A percentile compares a stretch with the other conserved stretches of the same genome.
phyloP scores from a whole-genome alignment of 352 stramenopile species.

The Phytophthora idaei region DNA sequence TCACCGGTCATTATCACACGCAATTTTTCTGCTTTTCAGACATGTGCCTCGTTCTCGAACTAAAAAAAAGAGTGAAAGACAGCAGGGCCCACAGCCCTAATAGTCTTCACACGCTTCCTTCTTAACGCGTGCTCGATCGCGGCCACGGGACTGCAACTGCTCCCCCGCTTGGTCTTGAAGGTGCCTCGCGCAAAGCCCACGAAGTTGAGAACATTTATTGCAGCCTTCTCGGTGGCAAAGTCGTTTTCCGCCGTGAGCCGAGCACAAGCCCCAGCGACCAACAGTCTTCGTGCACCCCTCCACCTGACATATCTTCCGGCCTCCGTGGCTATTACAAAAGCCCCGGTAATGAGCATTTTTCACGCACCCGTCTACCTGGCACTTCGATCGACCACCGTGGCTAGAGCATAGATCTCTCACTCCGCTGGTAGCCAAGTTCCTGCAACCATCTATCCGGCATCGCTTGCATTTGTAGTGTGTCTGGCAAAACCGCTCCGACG shows the following conservation, averaged over 20 bases:
- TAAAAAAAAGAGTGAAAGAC: background rate
- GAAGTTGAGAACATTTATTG: slow-evolving; percentile 3
- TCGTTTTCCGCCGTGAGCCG: slow-evolving; percentile 3
- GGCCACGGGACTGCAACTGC: background rate
- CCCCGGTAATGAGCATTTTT: background rate
- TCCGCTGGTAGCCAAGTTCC: slow-evolving; percentile 1
- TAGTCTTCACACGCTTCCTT: background rate
- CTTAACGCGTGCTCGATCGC: background rate
- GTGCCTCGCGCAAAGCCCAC: slow-evolving; percentile 3
- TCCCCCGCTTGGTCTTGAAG: background rate
- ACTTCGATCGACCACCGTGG: slow-evolving; percentile 1
- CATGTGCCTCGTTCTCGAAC: background rate
- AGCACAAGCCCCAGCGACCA: background rate
- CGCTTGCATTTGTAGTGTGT: slow-evolving; percentile 7
- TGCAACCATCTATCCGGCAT: slow-evolving; percentile 6
- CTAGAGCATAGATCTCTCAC: background rate
- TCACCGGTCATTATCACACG: slow-evolving; percentile 11
- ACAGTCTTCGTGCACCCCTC: background rate
- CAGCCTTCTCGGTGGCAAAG: slow-evolving; percentile 11
- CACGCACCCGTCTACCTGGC: slow-evolving; percentile 3
- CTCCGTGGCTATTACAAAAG: background rate
- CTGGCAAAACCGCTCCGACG: slow-evolving; percentile 10
- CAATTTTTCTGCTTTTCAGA: slow-evolving; percentile 15
- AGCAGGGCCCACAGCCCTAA: background rate
- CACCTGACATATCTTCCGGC: background rate